Evolutionary conservation across 2,329 filamentous ascomycete genomes (phyloP).

Genomic region (Didymella lethalis): DNA sequence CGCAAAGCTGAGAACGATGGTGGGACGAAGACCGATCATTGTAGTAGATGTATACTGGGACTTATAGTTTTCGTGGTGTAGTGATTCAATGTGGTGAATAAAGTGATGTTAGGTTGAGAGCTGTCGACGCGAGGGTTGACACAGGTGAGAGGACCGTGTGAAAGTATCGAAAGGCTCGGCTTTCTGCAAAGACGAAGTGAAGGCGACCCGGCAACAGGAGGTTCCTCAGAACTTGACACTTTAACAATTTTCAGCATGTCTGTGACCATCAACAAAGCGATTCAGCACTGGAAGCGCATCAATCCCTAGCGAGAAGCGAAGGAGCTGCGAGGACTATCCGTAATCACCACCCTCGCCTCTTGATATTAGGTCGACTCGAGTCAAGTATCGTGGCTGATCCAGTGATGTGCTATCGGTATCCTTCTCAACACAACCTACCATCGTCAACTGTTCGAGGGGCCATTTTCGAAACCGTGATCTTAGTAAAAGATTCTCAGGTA

Average conservation of each 20-base stretch:
- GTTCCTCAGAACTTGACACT: not conserved
- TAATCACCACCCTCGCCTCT: not conserved
- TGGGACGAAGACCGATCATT: not conserved
- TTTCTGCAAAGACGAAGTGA: not conserved
- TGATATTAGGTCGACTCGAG: not conserved
- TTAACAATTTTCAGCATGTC: not conserved
- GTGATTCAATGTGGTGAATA: not conserved
- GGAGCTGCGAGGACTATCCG: not conserved
- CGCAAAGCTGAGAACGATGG: not conserved
- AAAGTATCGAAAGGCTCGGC: not conserved
- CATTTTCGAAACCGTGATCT: not conserved
- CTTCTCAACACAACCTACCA: not conserved
- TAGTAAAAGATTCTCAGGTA: too few species aligned
- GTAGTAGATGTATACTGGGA: not conserved
- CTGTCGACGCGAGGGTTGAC: not conserved
- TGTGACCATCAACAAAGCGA: not conserved
- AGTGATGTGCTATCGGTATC: too few species aligned
- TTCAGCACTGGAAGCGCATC: not conserved
- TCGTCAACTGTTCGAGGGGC: too few species aligned
- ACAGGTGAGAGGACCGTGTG: not conserved
- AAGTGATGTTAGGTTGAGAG: not conserved
- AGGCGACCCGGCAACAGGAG: not conserved
- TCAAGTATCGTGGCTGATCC: not conserved
- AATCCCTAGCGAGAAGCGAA: not conserved
- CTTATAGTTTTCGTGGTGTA: not conserved